phyloP scores from a whole-genome alignment of 1,139 yeast species.

The Debaryomyces nepalensis region DNA sequence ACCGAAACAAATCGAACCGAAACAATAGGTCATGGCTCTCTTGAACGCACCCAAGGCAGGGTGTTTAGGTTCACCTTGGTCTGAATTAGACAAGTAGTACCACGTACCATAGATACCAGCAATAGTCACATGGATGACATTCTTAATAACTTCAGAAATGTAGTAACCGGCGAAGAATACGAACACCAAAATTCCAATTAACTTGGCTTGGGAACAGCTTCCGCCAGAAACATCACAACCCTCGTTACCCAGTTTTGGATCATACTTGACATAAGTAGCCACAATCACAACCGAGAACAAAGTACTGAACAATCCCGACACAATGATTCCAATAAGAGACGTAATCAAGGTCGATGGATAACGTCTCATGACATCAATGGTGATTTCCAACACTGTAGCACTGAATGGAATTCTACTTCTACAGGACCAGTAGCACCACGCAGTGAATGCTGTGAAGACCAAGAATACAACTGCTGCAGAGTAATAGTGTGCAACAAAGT shows the following conservation, averaged over 20 bases:
- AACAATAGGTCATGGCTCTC: conserved; percentile 82
- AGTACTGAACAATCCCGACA: conserved; percentile 66
- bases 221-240: conserved; percentile 60
- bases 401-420: conserved; percentile 73
- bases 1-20: conserved; percentile 91
- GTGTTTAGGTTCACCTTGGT: conserved; percentile 78
- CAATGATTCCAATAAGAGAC: conserved; percentile 66
- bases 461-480: conserved; percentile 81
- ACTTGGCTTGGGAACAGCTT: conserved; percentile 64
- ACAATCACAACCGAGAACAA: conserved; percentile 71
- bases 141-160: conserved; percentile 82
- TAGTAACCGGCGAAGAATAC: conserved; percentile 86
- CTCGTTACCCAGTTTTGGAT: conserved; percentile 40
- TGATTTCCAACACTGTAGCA: conserved; percentile 70
- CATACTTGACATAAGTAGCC: conserved; percentile 77
- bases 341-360: conserved; percentile 72
- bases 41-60: conserved; percentile 85
- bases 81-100: conserved; percentile 80
- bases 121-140: conserved; percentile 82
- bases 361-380: conserved; percentile 73
- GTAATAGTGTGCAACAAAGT: conserved; percentile 65
- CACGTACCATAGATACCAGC: conserved; percentile 90
- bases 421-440: conserved; percentile 76
- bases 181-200: conserved; percentile 69
- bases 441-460: conserved; percentile 64